Percentiles rank a stretch among this genome's conserved stretches.
Evolutionary conservation across 1,139 yeast species (phyloP).

Genomic region (Pneumocystis sp.): DNA sequence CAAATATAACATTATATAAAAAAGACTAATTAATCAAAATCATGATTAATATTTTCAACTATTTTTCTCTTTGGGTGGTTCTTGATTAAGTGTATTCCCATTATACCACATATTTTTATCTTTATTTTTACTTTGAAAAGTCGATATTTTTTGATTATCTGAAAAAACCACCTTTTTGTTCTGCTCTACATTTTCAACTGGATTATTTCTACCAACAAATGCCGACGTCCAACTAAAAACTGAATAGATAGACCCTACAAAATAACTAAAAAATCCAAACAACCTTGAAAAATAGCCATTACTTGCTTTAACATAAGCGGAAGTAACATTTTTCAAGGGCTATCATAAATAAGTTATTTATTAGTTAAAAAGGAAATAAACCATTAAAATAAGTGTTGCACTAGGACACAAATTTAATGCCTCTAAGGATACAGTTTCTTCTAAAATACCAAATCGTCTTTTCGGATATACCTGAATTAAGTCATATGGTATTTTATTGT

Average conservation of each 20-base stretch:
- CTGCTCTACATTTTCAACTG: not conserved
- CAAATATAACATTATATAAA: not conserved
- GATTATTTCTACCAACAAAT: not conserved
- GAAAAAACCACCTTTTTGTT: not conserved
- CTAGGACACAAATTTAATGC: constrained; percentile 46
- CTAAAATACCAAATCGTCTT: constrained; percentile 35
- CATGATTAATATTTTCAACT: not conserved
- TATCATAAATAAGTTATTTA: constrained; percentile 11
- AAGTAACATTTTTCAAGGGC: constrained; percentile 16
- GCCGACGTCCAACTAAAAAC: not conserved
- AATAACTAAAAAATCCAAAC: constrained; percentile 15
- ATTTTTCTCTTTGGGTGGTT: not conserved
- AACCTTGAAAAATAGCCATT: constrained; percentile 21
- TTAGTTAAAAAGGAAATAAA: constrained; percentile 25
- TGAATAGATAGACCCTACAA: not conserved
- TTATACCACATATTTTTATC: constrained; percentile 2
- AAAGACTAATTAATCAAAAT: not conserved
- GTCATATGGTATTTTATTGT: constrained; percentile 33
- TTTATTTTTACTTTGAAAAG: not conserved
- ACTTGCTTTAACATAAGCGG: constrained; percentile 15
- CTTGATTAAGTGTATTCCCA: constrained; percentile 1
- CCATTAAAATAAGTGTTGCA: constrained; percentile 51
- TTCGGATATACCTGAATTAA: constrained; percentile 35
- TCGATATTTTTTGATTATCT: not conserved
- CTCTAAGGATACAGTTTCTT: constrained; percentile 30